Percentiles rank a stretch among this genome's conserved stretches.
Conservation (phyloP, 306 rosid species). For the Purshia tridentata region DNA sequence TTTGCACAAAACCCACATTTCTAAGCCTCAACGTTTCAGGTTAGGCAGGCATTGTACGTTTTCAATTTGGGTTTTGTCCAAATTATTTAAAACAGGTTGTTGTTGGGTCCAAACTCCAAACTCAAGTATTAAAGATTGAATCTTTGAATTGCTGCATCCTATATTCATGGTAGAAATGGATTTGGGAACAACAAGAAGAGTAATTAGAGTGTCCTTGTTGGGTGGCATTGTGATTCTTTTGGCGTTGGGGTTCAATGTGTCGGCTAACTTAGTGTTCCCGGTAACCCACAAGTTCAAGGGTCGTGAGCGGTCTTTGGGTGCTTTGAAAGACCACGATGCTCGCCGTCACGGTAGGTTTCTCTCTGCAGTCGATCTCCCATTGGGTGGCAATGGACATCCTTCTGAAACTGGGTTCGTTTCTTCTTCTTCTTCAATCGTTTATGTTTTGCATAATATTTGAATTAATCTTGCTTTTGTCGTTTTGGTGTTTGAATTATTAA, state of each 20-base stretch:
- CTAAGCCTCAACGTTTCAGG: too few relatives aligned
- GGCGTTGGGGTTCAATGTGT: slow-evolving; percentile 24
- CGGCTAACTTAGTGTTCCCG: slow-evolving; percentile 53
- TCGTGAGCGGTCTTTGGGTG: slow-evolving; percentile 32
- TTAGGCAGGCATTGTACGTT: too few relatives aligned
- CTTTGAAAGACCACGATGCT: slow-evolving; percentile 65
- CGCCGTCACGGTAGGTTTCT: slow-evolving; percentile 72
- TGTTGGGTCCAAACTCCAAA: slow-evolving; percentile 7
- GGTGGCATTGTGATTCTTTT: slow-evolving; percentile 21
- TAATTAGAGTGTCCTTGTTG: slow-evolving; percentile 17
- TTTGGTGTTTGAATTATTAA: not conserved
- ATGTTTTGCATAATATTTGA: not conserved
- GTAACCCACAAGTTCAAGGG: slow-evolving; percentile 71
- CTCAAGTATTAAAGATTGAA: not conserved
- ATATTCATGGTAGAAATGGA: slow-evolving; percentile 33
- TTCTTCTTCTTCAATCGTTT: not conserved
- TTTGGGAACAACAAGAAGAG: slow-evolving; percentile 19
- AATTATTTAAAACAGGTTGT: not conserved
- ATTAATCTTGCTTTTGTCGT: not conserved
- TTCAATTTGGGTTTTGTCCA: slow-evolving; percentile 15
- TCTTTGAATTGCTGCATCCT: not conserved
- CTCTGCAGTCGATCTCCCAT: slow-evolving; percentile 51
- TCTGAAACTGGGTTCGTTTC: slow-evolving; percentile 59
- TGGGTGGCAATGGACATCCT: slow-evolving; percentile 84
- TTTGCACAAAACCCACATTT: too few relatives aligned